A percentile compares a stretch with the other conserved stretches of the same genome.
These are phyloP conservation scores for Cercophora samala DNA, from an alignment of 495 filamentous ascomycete species.

Conservation along the genomic window DNA sequence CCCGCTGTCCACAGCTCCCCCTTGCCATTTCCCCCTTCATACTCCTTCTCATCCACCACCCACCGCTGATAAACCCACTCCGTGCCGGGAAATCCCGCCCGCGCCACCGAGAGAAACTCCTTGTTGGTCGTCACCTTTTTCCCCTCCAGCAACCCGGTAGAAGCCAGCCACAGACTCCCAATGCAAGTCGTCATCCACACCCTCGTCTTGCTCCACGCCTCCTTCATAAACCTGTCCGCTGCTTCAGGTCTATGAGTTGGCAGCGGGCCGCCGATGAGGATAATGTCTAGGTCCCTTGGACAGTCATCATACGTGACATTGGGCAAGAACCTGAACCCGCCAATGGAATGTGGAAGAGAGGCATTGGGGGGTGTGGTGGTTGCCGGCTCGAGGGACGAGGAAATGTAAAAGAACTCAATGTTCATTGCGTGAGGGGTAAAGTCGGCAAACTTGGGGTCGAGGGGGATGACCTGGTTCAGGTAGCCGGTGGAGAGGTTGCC, in stretches of 20 bases:
- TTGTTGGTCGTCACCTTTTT: slow-evolving; percentile 22
- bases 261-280: slow-evolving; percentile 27
- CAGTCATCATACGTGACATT: slow-evolving; percentile 26
- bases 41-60: slow-evolving; percentile 27
- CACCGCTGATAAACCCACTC: slow-evolving; percentile 27
- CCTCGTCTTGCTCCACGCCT: slow-evolving; percentile 25
- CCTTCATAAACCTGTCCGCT: slow-evolving; percentile 25
- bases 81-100: slow-evolving; percentile 15
- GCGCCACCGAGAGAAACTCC: slow-evolving; percentile 15
- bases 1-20: slow-evolving; percentile 30
- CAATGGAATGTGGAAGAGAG: neutral
- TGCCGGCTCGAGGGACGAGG: slow-evolving; percentile 23
- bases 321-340: slow-evolving; percentile 17
- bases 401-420: slow-evolving; percentile 28
- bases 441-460: slow-evolving; percentile 5
- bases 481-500: slow-evolving; percentile 24
- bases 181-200: slow-evolving; percentile 29
- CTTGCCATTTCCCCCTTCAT: slow-evolving; percentile 17
- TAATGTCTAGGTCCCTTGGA: slow-evolving; percentile 26
- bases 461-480: slow-evolving; percentile 9
- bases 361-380: slow-evolving; percentile 10
- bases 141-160: slow-evolving; percentile 22
- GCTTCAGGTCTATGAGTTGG: slow-evolving; percentile 18
- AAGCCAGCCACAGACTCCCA: slow-evolving; percentile 26
- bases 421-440: slow-evolving; percentile 15